Evolutionary conservation across 331 rosid species (phyloP).

Genomic region (Quercus phellos): DNA sequence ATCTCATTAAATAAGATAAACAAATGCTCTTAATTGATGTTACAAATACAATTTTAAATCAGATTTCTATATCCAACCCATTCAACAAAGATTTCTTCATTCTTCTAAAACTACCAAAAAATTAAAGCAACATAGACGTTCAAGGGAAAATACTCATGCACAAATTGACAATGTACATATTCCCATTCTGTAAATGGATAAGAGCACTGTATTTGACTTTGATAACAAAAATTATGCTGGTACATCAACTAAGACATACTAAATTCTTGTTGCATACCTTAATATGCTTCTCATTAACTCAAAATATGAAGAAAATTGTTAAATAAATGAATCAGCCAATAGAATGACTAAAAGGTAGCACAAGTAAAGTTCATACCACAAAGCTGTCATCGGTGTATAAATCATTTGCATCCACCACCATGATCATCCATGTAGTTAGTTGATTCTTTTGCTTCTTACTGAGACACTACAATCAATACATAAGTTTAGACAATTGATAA

Average conservation of each 20-base stretch:
- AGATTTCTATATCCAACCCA: neutral
- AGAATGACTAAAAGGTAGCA: neutral
- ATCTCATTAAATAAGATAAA: neutral
- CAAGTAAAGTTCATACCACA: constrained; percentile 52
- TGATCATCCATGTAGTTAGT: constrained; percentile 54
- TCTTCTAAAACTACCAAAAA: neutral
- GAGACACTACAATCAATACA: constrained; percentile 45
- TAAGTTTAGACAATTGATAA: neutral
- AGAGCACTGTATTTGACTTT: neutral
- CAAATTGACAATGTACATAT: neutral
- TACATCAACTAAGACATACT: constrained; percentile 2
- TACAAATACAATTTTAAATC: neutral
- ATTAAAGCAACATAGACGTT: neutral
- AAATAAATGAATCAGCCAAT: neutral
- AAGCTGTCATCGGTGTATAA: constrained; percentile 86
- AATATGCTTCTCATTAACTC: constrained; percentile 15
- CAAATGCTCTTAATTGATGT: neutral
- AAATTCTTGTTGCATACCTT: neutral
- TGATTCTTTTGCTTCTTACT: constrained; percentile 75
- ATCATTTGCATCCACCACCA: constrained; percentile 73
- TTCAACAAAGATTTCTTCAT: neutral
- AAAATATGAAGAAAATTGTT: constrained; percentile 5
- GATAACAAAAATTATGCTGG: neutral
- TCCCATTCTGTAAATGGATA: neutral
- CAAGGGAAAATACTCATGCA: neutral